Evolutionary conservation across 208 protist genomes (phyloP).

Genomic region (Blechomonas ayalai): DNA sequence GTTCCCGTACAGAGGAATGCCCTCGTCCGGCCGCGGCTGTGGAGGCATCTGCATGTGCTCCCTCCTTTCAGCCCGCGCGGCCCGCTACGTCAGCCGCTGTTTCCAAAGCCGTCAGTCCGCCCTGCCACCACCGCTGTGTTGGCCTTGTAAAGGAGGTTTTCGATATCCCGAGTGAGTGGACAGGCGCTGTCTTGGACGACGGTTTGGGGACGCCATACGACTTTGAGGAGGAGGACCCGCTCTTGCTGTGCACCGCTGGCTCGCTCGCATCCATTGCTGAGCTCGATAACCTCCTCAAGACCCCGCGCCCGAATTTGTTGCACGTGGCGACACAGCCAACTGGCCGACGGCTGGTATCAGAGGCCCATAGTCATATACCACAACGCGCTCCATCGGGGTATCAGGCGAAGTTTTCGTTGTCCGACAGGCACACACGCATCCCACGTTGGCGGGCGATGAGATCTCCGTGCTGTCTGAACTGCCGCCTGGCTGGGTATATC

Average conservation of each 20-base stretch:
- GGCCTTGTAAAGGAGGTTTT: constrained; percentile 33
- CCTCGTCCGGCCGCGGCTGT: no score
- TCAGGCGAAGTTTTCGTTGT: constrained; percentile 29
- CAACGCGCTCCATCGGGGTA: constrained; percentile 27
- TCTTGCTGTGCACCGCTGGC: background rate
- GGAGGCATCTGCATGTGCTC: no score
- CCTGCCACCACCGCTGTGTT: no score
- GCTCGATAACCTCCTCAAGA: constrained; percentile 33
- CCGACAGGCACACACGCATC: constrained; percentile 31
- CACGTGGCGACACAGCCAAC: background rate
- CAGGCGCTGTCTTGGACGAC: no score
- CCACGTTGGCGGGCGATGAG: constrained; percentile 9
- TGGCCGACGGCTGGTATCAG: background rate
- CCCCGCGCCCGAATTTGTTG: constrained; percentile 27
- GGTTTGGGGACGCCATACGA: constrained; percentile 16
- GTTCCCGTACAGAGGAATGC: no score
- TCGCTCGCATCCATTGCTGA: constrained; percentile 8
- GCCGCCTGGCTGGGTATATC: constrained; percentile 4
- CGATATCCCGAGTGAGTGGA: no score
- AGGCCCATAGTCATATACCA: constrained; percentile 17
- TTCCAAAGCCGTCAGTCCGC: no score
- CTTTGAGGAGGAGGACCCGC: background rate
- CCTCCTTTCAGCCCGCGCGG: no score
- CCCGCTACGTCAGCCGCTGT: no score
- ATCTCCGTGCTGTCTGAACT: constrained; percentile 1